Evolutionary conservation across 2,329 filamentous ascomycete genomes (phyloP).

Genomic region (Zalaria sp.): DNA sequence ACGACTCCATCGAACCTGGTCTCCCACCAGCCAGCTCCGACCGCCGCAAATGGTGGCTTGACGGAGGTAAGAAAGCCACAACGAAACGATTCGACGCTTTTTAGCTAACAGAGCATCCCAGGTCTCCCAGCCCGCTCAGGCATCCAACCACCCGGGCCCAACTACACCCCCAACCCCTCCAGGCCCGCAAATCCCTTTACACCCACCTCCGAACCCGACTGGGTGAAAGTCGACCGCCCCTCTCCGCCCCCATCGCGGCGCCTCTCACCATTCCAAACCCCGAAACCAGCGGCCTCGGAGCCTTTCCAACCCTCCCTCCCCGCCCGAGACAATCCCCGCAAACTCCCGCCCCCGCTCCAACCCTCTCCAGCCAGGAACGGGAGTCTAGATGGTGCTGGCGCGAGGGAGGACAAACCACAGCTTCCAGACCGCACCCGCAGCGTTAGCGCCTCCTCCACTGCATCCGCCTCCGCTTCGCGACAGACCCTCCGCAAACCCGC

Average conservation of each 20-base stretch:
- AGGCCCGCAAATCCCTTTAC: slow-evolving; percentile 73
- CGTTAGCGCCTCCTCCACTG: neutral
- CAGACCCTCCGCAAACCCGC: slow-evolving; percentile 19
- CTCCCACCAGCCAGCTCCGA: slow-evolving; percentile 50
- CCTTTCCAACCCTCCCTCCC: no score
- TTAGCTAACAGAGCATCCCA: neutral
- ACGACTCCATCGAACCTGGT: slow-evolving; percentile 71
- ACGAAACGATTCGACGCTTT: no score
- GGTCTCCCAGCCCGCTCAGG: slow-evolving; percentile 59
- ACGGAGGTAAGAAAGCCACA: slow-evolving; percentile 25
- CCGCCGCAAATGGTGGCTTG: slow-evolving; percentile 51
- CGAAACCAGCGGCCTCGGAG: no score
- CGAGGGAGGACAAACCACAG: no score
- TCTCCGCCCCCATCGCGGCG: slow-evolving; percentile 10
- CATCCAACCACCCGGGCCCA: slow-evolving; percentile 49
- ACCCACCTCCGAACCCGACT: slow-evolving; percentile 62
- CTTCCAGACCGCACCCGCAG: no score
- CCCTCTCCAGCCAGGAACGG: slow-evolving; percentile 7
- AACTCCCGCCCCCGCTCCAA: no score
- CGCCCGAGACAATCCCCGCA: no score
- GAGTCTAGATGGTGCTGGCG: neutral
- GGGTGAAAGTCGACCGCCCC: slow-evolving; percentile 44
- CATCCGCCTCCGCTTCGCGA: neutral
- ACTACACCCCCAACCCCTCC: slow-evolving; percentile 55
- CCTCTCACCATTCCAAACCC: neutral